These are phyloP conservation scores for Phytophthora capsici DNA, from an alignment of 352 stramenopile genomes.

Conservation along the genomic window DNA sequence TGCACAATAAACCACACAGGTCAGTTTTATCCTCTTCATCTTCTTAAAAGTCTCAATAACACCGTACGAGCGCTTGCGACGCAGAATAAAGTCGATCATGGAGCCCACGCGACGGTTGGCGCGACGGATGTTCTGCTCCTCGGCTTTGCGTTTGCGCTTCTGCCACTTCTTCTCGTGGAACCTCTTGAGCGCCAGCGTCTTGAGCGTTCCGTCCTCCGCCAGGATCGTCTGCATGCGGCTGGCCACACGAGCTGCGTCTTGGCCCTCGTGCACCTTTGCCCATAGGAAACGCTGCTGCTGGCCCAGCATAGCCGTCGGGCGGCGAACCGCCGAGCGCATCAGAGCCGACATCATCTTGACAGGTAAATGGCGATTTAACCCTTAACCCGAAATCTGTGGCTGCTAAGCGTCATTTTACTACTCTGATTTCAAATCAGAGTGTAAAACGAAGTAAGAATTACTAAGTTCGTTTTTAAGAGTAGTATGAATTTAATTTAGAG, in stretches of 20 bases:
- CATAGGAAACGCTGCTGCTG: slow-evolving; percentile 55
- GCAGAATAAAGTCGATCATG: slow-evolving; percentile 88
- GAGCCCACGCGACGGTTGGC: slow-evolving; percentile 81
- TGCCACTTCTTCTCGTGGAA: slow-evolving; percentile 89
- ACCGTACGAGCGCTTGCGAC: slow-evolving; percentile 78
- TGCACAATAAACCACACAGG: slow-evolving; percentile 16
- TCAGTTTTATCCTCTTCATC: no score
- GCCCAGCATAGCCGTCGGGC: slow-evolving; percentile 22
- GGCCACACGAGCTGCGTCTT: slow-evolving; percentile 58
- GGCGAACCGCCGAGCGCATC: slow-evolving; percentile 29
- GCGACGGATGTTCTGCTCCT: slow-evolving; percentile 82
- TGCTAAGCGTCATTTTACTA: no score
- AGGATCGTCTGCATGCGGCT: slow-evolving; percentile 74
- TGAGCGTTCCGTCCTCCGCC: slow-evolving; percentile 80
- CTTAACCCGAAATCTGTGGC: slow-evolving; percentile 19
- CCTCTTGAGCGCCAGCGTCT: slow-evolving; percentile 70
- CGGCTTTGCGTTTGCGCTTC: slow-evolving; percentile 80
- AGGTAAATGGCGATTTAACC: neutral
- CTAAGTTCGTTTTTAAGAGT: no score
- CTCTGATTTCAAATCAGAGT: no score
- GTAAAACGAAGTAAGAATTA: no score
- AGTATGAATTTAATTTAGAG: no score
- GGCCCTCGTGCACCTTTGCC: slow-evolving; percentile 53
- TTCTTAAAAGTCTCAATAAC: slow-evolving; percentile 6
- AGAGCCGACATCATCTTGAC: slow-evolving; percentile 45